Evolutionary conservation across 345 rosid species (phyloP).

Genomic region (Ricinus communis): DNA sequence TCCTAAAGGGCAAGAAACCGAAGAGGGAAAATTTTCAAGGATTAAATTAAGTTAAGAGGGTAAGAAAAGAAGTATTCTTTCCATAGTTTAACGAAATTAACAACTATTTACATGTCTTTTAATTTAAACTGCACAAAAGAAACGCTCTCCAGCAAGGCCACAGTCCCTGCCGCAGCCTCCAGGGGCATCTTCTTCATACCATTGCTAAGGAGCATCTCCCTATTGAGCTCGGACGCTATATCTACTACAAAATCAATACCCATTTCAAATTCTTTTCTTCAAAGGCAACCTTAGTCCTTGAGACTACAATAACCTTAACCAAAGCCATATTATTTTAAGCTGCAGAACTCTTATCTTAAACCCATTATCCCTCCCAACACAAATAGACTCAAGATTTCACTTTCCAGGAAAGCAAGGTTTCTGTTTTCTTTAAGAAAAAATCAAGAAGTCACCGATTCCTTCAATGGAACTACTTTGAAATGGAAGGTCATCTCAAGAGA

Average conservation of each 20-base stretch:
- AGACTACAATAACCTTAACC: slow-evolving; percentile 35
- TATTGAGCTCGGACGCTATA: slow-evolving; percentile 28
- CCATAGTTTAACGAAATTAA: too few relatives aligned
- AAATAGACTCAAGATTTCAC: slow-evolving; percentile 16
- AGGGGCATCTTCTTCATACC: slow-evolving; percentile 31
- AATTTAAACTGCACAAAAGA: too few relatives aligned
- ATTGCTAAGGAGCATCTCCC: slow-evolving; percentile 32
- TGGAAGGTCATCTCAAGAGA: slow-evolving; percentile 25
- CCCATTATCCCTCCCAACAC: slow-evolving; percentile 29
- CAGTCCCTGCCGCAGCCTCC: too few relatives aligned
- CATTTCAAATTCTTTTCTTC: slow-evolving; percentile 19
- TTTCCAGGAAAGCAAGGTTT: slow-evolving; percentile 20
- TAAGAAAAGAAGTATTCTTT: too few relatives aligned
- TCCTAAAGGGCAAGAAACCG: slow-evolving; percentile 16
- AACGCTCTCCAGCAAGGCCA: too few relatives aligned
- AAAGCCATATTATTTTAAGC: slow-evolving; percentile 37
- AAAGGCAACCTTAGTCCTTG: slow-evolving; percentile 35
- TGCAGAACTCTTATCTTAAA: slow-evolving; percentile 38
- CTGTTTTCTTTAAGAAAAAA: slow-evolving; percentile 22
- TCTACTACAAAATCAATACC: slow-evolving; percentile 19
- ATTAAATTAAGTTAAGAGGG: background rate
- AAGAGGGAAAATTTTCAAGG: background rate
- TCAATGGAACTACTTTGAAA: slow-evolving; percentile 30
- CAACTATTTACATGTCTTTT: too few relatives aligned
- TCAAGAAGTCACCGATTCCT: slow-evolving; percentile 31